Conservation (phyloP, 192 early-diverging fungal genomes). For the Coemansia sp. region DNA sequence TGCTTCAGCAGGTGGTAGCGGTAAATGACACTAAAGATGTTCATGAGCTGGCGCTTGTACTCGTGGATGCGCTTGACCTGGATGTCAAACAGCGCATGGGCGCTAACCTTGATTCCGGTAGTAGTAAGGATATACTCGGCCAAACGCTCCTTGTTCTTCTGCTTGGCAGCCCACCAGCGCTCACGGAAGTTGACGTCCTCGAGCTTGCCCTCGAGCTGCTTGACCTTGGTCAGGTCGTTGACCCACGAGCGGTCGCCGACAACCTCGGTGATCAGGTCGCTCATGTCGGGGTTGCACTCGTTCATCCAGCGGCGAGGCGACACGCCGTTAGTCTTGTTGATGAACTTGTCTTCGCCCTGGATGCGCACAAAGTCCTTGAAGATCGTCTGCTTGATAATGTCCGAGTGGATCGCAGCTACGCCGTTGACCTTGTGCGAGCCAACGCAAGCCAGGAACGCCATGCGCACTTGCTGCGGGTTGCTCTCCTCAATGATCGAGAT, state of each 20-base stretch:
- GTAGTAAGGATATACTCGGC: constrained; percentile 77
- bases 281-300: constrained; percentile 90
- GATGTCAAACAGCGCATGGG: constrained; percentile 93
- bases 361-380: constrained; percentile 91
- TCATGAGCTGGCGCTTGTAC: constrained; percentile 99
- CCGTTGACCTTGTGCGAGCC: constrained; percentile 96
- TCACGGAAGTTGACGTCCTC: constrained; percentile 73
- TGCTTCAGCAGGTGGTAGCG: constrained; percentile 86
- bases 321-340: constrained; percentile 98
- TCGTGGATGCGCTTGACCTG: constrained; percentile 99
- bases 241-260: constrained; percentile 78
- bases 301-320: constrained; percentile 97
- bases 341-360: constrained; percentile 86
- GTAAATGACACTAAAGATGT: constrained; percentile 94
- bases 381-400: constrained; percentile 77
- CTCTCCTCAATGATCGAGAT: constrained; percentile 96
- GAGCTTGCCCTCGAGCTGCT: constrained; percentile 64
- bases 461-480: constrained; percentile 90
- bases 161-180: constrained; percentile 90
- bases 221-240: constrained; percentile 71
- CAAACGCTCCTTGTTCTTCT: constrained; percentile 86
- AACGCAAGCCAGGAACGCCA: constrained; percentile 96
- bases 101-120: constrained; percentile 72
- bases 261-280: constrained; percentile 76
- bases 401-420: constrained; percentile 87